Conservation (phyloP, 768 basidiomycete genomes). For the Kwoniella botswanensis region DNA sequence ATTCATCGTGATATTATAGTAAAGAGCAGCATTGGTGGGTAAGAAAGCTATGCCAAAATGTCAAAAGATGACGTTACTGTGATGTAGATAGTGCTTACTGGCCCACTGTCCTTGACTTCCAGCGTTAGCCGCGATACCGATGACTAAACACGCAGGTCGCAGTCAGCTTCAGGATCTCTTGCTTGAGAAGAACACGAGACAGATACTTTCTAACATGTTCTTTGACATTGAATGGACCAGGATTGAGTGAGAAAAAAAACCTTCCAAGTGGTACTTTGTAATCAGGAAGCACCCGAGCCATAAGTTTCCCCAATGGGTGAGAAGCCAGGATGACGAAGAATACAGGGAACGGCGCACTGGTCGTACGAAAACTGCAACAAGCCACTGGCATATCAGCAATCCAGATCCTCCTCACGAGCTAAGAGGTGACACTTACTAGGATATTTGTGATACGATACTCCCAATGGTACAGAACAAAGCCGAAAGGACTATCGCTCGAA, state of each 20-base stretch:
- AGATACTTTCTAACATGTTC: constrained; percentile 3
- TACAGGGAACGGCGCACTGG: constrained; percentile 22
- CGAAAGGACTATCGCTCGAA: constrained; percentile 3
- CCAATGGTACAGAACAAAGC: constrained; percentile 19
- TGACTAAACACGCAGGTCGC: neutral
- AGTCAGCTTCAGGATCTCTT: no score
- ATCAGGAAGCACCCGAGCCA: constrained; percentile 2
- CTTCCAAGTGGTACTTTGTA: constrained; percentile 10
- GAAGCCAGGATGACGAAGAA: constrained; percentile 27
- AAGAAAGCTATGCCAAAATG: no score
- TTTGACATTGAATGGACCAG: constrained; percentile 2
- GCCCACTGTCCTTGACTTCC: constrained; percentile 23
- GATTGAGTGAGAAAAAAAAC: constrained; percentile 11
- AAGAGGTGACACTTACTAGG: neutral
- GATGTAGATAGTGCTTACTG: no score
- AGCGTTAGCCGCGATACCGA: constrained; percentile 20
- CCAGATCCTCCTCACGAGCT: no score
- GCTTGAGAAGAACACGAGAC: no score
- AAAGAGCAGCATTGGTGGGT: constrained; percentile 27
- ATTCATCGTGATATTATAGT: constrained; percentile 25
- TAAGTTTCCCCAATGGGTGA: neutral
- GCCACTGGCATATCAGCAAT: no score
- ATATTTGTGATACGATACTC: constrained; percentile 13
- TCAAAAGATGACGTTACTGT: no score
- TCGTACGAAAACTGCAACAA: constrained; percentile 12